These are phyloP conservation scores for Kodamaea neixiangensis DNA, from an alignment of 805 yeast genomes.

Conservation along the genomic window DNA sequence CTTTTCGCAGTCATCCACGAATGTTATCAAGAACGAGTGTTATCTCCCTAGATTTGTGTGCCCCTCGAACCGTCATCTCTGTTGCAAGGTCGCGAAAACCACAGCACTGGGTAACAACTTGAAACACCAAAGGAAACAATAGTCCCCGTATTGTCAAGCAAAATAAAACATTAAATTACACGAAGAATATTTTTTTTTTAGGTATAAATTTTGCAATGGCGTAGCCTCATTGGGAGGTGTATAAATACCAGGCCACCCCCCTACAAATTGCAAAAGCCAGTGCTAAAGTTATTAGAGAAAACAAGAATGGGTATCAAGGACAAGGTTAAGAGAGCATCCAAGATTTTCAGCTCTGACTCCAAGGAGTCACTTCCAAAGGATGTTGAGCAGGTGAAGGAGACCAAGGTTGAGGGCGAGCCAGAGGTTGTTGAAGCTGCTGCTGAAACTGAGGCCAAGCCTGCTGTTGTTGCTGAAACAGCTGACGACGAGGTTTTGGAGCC, in stretches of 20 bases:
- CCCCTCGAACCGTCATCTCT: background rate
- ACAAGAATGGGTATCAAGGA: constrained; percentile 38
- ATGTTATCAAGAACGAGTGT: background rate
- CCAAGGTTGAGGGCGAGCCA: constrained; percentile 16
- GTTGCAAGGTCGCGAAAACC: constrained; percentile 2
- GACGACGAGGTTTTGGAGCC: constrained; percentile 7
- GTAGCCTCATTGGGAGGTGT: background rate
- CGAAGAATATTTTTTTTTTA: constrained; percentile 10
- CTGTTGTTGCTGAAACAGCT: constrained; percentile 10
- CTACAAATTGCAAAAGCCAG: background rate
- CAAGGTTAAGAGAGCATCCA: constrained; percentile 41
- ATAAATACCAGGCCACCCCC: constrained; percentile 9
- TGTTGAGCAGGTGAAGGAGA: constrained; percentile 10
- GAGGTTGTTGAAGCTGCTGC: constrained; percentile 9
- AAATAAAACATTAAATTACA: constrained; percentile 9
- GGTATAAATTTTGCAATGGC: background rate
- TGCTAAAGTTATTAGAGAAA: background rate
- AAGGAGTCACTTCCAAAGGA: constrained; percentile 24
- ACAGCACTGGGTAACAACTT: constrained; percentile 1
- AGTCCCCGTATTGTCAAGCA: constrained; percentile 4
- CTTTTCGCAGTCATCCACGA: background rate
- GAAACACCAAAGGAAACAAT: constrained; percentile 4
- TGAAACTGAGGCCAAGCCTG: constrained; percentile 5
- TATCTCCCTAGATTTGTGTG: background rate
- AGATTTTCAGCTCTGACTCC: constrained; percentile 31